phyloP scores from a whole-genome alignment of 805 yeast species.

The Huiozyma sinensis region DNA sequence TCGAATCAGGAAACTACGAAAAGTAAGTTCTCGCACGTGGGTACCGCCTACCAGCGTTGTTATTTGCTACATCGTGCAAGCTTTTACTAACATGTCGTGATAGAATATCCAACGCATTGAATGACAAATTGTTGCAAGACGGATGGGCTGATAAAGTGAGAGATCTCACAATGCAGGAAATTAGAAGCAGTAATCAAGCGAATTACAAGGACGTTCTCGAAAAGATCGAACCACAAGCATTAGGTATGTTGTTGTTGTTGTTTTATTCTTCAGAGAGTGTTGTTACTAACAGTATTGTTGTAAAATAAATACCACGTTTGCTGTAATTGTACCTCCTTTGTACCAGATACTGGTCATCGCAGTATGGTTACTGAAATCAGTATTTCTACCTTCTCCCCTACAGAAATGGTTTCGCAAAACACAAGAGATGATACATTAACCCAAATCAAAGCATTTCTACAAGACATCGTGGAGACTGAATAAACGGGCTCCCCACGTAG shows the following conservation, averaged over 20 bases:
- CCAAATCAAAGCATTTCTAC: slow-evolving; percentile 49
- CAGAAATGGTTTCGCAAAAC: slow-evolving; percentile 5
- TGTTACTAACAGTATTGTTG: too few species aligned
- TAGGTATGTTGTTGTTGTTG: slow-evolving; percentile 30
- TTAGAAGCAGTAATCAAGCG: slow-evolving; percentile 30
- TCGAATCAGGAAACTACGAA: slow-evolving; percentile 74
- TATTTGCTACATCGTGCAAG: not conserved
- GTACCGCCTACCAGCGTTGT: not conserved
- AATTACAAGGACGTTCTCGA: slow-evolving; percentile 44
- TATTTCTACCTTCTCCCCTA: not conserved
- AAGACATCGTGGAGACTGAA: slow-evolving; percentile 35
- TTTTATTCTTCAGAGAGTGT: too few species aligned
- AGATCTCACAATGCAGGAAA: slow-evolving; percentile 42
- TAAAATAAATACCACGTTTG: too few species aligned
- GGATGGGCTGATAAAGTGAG: slow-evolving; percentile 83
- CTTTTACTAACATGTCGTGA: slow-evolving; percentile 3
- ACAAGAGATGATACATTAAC: slow-evolving; percentile 51
- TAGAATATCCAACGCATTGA: slow-evolving; percentile 50
- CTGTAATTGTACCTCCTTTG: too few species aligned
- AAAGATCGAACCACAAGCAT: slow-evolving; percentile 53
- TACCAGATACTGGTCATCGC: too few species aligned
- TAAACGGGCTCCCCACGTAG: slow-evolving; percentile 3
- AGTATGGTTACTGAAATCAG: not conserved
- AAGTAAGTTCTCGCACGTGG: slow-evolving; percentile 24
- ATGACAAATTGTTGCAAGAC: slow-evolving; percentile 53